Evolutionary conservation across 2,329 filamentous ascomycete genomes (phyloP), one percentile per base, ranked within the genome.

Genomic region (Cercospora zeina): DNA sequence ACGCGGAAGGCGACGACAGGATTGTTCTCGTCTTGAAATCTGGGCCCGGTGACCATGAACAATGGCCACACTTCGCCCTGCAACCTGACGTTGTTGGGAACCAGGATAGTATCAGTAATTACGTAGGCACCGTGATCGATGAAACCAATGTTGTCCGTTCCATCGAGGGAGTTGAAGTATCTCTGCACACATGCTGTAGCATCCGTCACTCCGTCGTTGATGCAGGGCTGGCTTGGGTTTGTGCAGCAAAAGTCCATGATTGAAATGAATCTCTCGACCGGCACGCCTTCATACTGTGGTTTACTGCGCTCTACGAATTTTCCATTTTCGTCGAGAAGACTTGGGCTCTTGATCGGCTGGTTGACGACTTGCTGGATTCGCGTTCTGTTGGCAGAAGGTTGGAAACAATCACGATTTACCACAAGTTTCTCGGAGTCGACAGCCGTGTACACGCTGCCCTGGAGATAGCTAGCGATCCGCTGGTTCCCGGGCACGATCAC

Each of bases 141-240:
- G 76, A 85, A 87, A 19, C 87, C 79, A 54, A 88, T 78, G 68
- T 87, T 79, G 65, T 85, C 86, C 2, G 53, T 45, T 0, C 84
- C 74, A 16, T 82, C 82, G 49, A 86, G 85, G 62, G 79, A 84
- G 76, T 96, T 81, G 67, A 97, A 85, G 55, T 91, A 82, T 58
- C 84, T 83, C 77, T 97, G 93, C 71, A 97, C 89, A 16, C 89
- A 90, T 8, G 82, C 84, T 2, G 93, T 96, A 69, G 96, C 93
- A 70, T 97, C 93, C n/a, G 87, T 88, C 16, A 79, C 76, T 39
- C 93, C 93, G 72, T 97, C 91, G 70, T 93, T 93, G 76, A 86
- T 89, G 70, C 90, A 91, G 54, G 77, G 80, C 31, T 54, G 51
- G 14, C 51, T 21, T 8, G 51, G 51, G n/a, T 39, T 31, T 9